Evolutionary conservation across 768 basidiomycete species (phyloP).

Genomic region (Russula olivacea): DNA sequence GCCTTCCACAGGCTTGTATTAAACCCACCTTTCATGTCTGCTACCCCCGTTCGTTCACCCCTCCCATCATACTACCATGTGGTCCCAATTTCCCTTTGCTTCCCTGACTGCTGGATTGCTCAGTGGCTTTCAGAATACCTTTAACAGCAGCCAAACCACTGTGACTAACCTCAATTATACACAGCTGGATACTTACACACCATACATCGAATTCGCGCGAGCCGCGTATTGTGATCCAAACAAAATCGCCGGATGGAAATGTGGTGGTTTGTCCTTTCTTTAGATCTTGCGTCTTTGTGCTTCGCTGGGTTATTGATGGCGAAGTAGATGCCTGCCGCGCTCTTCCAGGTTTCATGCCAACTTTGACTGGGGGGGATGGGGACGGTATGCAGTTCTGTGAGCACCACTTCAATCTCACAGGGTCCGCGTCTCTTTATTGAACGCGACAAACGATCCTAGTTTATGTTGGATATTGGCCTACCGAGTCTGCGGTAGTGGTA

Average conservation of each 20-base stretch:
- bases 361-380: constrained; percentile 47
- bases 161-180: constrained; percentile 30
- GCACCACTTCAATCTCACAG: constrained; percentile 5
- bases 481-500: constrained; percentile 21
- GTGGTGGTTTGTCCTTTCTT: constrained; percentile 36
- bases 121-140: not conserved
- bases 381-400: constrained; percentile 44
- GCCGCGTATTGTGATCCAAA: constrained; percentile 48
- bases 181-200: constrained; percentile 37
- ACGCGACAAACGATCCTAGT: constrained; percentile 6
- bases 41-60: not conserved
- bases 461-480: constrained; percentile 24
- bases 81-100: constrained; percentile 2
- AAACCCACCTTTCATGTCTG: not conserved
- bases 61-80: not conserved
- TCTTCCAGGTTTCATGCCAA: constrained; percentile 37
- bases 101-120: constrained; percentile 5
- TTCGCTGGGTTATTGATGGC: not conserved
- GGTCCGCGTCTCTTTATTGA: not conserved
- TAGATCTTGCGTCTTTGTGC: not conserved
- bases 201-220: constrained; percentile 48
- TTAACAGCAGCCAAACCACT: not conserved
- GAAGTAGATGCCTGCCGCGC: constrained; percentile 38
- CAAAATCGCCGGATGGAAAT: constrained; percentile 40
- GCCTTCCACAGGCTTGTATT: not conserved